Evolutionary conservation across 208 protist genomes (phyloP).

Genomic region (Porcisia hertigi): DNA sequence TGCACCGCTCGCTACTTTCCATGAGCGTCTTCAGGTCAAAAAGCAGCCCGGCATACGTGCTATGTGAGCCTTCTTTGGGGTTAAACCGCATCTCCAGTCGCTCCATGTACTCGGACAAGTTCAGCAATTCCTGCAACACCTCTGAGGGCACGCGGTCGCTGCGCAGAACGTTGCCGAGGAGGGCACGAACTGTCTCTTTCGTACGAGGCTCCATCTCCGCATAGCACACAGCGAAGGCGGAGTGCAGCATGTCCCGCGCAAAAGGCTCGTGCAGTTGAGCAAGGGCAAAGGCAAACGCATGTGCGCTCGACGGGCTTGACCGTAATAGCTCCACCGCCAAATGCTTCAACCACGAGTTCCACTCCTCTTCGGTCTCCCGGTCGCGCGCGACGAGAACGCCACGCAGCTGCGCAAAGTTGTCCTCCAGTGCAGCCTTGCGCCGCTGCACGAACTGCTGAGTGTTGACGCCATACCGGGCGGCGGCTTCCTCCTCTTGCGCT

Average conservation of each 20-base stretch:
- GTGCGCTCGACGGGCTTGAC: constrained; percentile 75
- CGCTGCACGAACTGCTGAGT: constrained; percentile 34
- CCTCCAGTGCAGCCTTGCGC: constrained; percentile 38
- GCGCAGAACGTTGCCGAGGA: constrained; percentile 74
- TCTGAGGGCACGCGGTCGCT: constrained; percentile 78
- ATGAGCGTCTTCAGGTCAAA: constrained; percentile 91
- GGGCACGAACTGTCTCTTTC: constrained; percentile 48
- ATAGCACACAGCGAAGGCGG: constrained; percentile 88
- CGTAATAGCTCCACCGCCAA: constrained; percentile 85
- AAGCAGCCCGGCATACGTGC: constrained; percentile 53
- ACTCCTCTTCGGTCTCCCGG: constrained; percentile 76
- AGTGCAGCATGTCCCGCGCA: constrained; percentile 88
- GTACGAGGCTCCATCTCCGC: constrained; percentile 67
- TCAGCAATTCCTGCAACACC: constrained; percentile 95
- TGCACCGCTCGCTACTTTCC: constrained; percentile 93
- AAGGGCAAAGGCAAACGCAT: constrained; percentile 71
- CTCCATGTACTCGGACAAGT: constrained; percentile 98
- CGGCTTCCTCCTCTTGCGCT: constrained; percentile 31
- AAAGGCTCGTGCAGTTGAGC: constrained; percentile 88
- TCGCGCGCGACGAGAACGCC: constrained; percentile 57
- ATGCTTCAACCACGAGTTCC: constrained; percentile 81
- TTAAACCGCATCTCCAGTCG: constrained; percentile 87
- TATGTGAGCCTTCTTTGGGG: constrained; percentile 37
- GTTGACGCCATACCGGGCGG: constrained; percentile 37
- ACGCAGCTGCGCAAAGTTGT: constrained; percentile 63